These are phyloP conservation scores for Penicillium arizonense DNA, from an alignment of 495 filamentous ascomycete genomes.

Conservation along the genomic window DNA sequence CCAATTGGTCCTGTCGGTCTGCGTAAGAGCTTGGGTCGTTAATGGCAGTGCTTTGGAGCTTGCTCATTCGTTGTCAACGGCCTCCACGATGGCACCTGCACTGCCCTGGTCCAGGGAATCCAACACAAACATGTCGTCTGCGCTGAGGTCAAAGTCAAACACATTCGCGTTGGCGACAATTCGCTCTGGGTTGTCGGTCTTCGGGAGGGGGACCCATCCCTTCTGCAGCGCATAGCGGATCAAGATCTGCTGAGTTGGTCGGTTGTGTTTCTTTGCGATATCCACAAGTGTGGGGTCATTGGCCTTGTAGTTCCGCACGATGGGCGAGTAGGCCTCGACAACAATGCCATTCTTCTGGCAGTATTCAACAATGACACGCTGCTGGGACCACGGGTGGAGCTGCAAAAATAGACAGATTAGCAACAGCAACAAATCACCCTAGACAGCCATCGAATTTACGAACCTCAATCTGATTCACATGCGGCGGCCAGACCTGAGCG, in stretches of 20 bases:
- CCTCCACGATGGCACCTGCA: conserved; percentile 51
- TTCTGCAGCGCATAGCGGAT: conserved; percentile 63
- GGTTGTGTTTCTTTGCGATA: conserved; percentile 52
- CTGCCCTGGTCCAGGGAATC: conserved; percentile 64
- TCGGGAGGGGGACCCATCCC: conserved; percentile 70
- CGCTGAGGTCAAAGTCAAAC: conserved; percentile 62
- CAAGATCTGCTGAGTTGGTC: conserved; percentile 51
- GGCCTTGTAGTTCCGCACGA: conserved; percentile 61
- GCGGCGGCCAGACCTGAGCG: conserved; percentile 62
- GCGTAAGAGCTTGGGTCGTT: background rate
- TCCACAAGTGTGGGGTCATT: conserved; percentile 52
- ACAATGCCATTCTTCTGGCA: conserved; percentile 60
- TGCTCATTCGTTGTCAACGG: conserved; percentile 45
- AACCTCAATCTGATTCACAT: conserved; percentile 71
- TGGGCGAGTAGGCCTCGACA: conserved; percentile 65
- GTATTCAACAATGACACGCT: conserved; percentile 58
- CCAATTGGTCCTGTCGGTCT: background rate
- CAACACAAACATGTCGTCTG: conserved; percentile 61
- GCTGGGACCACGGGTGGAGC: conserved; percentile 69
- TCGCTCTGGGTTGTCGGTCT: conserved; percentile 62
- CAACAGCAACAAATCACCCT: background rate
- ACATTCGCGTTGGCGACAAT: conserved; percentile 65
- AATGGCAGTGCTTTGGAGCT: background rate
- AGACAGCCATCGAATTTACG: conserved; percentile 7
- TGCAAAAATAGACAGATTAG: conserved; percentile 17